Percentiles rank a stretch among this genome's conserved stretches.
These are phyloP conservation scores for Graphiopsis chlorocephala DNA, from an alignment of 2,329 filamentous ascomycete species.

Conservation along the genomic window DNA sequence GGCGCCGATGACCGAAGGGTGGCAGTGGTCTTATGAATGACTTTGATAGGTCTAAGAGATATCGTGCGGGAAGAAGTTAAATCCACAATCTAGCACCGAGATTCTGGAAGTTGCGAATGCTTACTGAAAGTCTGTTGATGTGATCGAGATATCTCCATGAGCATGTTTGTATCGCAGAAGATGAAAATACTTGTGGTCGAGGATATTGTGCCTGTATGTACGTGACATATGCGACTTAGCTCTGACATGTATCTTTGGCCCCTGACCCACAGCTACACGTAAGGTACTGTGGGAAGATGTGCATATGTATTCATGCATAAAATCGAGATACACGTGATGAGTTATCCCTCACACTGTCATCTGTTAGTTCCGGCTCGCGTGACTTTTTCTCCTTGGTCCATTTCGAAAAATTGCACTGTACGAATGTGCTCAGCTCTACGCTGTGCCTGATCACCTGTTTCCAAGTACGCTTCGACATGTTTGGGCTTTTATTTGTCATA, in stretches of 20 bases:
- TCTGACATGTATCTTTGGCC: background rate
- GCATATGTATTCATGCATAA: background rate
- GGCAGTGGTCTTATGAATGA: background rate
- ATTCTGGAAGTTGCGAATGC: background rate
- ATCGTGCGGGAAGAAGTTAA: background rate
- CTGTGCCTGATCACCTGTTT: background rate
- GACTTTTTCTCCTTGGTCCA: background rate
- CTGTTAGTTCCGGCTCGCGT: background rate
- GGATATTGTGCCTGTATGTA: background rate
- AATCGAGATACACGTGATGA: background rate
- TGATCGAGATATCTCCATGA: background rate
- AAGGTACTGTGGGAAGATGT: background rate
- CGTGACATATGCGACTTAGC: background rate
- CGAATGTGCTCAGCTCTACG: background rate
- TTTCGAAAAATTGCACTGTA: background rate
- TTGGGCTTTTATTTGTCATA: slow-evolving; percentile 21
- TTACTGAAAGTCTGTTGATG: background rate
- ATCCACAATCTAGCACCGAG: background rate
- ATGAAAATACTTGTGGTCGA: background rate
- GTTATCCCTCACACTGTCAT: background rate
- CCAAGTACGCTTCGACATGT: background rate
- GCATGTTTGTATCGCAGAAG: background rate
- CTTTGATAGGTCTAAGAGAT: background rate
- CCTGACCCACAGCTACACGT: background rate
- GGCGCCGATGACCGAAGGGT: background rate